Evolutionary conservation across 2,329 filamentous ascomycete species (phyloP).

Genomic region (Xylariaceae sp.): DNA sequence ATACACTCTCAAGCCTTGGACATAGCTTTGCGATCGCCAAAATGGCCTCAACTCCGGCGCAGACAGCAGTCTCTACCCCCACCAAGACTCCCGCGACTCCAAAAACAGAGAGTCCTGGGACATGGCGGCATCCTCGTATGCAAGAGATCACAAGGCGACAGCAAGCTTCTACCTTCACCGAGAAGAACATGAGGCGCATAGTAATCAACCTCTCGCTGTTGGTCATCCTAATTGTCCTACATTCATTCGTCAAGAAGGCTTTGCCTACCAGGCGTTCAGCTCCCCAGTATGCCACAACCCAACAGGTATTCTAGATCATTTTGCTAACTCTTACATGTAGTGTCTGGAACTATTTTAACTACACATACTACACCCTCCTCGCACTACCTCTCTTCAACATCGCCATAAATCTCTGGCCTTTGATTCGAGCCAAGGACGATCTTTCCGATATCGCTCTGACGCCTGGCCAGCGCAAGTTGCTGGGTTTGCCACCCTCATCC

Average conservation of each 20-base stretch:
- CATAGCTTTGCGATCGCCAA: conserved; percentile 2
- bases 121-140: conserved; percentile 89
- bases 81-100: conserved; percentile 41
- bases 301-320: not conserved
- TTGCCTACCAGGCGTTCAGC: conserved; percentile 34
- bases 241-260: conserved; percentile 28
- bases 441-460: conserved; percentile 90
- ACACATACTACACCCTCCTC: conserved; percentile 57
- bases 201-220: conserved; percentile 65
- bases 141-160: conserved; percentile 86
- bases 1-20: not conserved
- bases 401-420: conserved; percentile 70
- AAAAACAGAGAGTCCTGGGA: conserved; percentile 68
- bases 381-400: conserved; percentile 74
- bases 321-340: conserved; percentile 24
- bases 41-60: conserved; percentile 43
- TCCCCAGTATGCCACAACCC: conserved; percentile 32
- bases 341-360: conserved; percentile 49
- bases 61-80: conserved; percentile 51
- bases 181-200: conserved; percentile 75
- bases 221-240: conserved; percentile 37
- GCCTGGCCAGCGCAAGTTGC: conserved; percentile 81
- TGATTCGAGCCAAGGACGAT: conserved; percentile 75
- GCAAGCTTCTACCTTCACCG: conserved; percentile 78
- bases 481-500: conserved; percentile 77